Conservation (phyloP, 2,329 filamentous ascomycete genomes). For the Cercospora canescens region DNA sequence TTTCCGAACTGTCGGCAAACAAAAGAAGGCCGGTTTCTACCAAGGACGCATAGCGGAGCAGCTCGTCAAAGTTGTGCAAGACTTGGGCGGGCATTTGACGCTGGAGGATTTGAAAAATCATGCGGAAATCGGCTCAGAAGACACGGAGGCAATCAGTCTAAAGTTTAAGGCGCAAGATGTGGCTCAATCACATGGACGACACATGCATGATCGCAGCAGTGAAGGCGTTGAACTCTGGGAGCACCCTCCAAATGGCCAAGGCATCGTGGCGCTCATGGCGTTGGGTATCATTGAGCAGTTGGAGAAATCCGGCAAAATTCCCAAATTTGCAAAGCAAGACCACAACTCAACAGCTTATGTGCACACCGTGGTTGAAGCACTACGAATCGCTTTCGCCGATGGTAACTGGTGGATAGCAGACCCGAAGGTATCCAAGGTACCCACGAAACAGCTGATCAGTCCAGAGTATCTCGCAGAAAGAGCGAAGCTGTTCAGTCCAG, state of each 20-base stretch:
- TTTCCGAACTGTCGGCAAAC: conserved; percentile 72
- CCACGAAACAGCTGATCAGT: conserved; percentile 68
- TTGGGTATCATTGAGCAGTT: conserved; percentile 88
- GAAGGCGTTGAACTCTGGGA: conserved; percentile 84
- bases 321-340: conserved; percentile 66
- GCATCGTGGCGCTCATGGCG: conserved; percentile 91
- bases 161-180: conserved; percentile 58
- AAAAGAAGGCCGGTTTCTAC: conserved; percentile 92
- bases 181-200: conserved; percentile 46
- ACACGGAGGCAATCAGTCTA: conserved; percentile 82
- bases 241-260: conserved; percentile 94
- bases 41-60: conserved; percentile 78
- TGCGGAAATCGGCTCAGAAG: conserved; percentile 69
- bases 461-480: conserved; percentile 73
- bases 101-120: conserved; percentile 81
- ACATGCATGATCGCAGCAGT: conserved; percentile 47
- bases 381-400: conserved; percentile 89
- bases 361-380: conserved; percentile 82
- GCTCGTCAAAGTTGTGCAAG: conserved; percentile 73
- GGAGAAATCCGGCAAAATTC: conserved; percentile 72
- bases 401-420: conserved; percentile 89
- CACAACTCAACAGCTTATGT: conserved; percentile 77
- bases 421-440: conserved; percentile 70
- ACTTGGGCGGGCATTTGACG: conserved; percentile 74
- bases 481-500: conserved; percentile 60